Evolutionary conservation across 495 filamentous ascomycete species (phyloP).

Genomic region (Melanomma pulvis-pyrius): DNA sequence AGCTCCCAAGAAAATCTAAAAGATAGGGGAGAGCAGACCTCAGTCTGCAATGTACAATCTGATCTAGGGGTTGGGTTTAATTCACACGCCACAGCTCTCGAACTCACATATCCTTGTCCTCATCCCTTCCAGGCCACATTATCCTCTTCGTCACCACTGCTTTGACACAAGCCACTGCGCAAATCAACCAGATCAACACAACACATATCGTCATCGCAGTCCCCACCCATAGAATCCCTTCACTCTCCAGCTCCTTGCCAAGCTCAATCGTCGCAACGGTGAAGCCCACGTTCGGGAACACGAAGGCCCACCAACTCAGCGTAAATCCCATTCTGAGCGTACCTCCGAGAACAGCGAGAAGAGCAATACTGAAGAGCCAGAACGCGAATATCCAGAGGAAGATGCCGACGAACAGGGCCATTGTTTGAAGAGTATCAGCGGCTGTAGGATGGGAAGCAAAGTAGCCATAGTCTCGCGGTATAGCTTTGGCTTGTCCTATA

Average conservation of each 20-base stretch:
- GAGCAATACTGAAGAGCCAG: slow-evolving; percentile 69
- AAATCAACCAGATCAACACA: slow-evolving; percentile 60
- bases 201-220: slow-evolving; percentile 59
- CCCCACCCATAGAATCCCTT: slow-evolving; percentile 51
- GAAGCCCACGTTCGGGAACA: slow-evolving; percentile 65
- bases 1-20: no score
- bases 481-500: slow-evolving; percentile 59
- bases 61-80: background rate
- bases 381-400: slow-evolving; percentile 72
- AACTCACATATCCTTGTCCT: slow-evolving; percentile 32
- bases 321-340: slow-evolving; percentile 48
- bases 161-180: slow-evolving; percentile 54
- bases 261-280: slow-evolving; percentile 49
- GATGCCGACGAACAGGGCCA: slow-evolving; percentile 57
- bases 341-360: slow-evolving; percentile 56
- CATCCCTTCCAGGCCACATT: slow-evolving; percentile 31
- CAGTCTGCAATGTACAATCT: no score
- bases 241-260: slow-evolving; percentile 49
- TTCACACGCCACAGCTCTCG: background rate
- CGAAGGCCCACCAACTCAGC: slow-evolving; percentile 60
- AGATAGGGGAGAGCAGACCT: no score
- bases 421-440: slow-evolving; percentile 51
- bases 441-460: slow-evolving; percentile 32
- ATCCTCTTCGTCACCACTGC: slow-evolving; percentile 43
- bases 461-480: slow-evolving; percentile 44